These are phyloP conservation scores for Blastocystis sp. DNA, from an alignment of 352 stramenopile genomes.

Conservation along the genomic window DNA sequence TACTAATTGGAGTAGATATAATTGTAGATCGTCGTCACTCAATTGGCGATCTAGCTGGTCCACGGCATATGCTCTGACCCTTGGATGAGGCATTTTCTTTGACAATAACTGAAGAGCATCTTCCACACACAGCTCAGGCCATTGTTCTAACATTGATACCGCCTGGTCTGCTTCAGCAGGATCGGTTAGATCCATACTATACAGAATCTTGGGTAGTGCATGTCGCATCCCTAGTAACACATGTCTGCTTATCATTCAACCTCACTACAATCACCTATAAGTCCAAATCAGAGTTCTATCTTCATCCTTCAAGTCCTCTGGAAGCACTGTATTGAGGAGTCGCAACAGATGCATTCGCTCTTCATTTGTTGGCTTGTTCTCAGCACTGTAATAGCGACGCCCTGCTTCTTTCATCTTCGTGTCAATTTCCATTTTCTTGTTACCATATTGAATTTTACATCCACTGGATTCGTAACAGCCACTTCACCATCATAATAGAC, in stretches of 20 bases:
- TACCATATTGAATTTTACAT: conserved; percentile 39
- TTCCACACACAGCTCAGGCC: conserved; percentile 74
- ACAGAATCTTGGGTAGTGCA: conserved; percentile 80
- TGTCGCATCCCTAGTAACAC: conserved; percentile 75
- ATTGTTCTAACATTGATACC: conserved; percentile 78
- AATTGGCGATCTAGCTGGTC: conserved; percentile 77
- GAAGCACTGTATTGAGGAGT: conserved; percentile 5
- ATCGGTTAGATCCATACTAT: conserved; percentile 81
- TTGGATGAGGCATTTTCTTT: conserved; percentile 79
- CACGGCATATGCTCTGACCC: conserved; percentile 86
- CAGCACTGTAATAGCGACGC: conserved; percentile 9
- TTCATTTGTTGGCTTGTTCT: conserved; percentile 50
- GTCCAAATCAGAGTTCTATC: conserved; percentile 68
- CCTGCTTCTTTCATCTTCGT: background rate
- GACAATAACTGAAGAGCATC: conserved; percentile 83
- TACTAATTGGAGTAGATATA: conserved; percentile 96
- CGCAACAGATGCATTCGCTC: conserved; percentile 6
- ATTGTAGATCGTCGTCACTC: conserved; percentile 88
- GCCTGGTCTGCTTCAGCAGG: conserved; percentile 78
- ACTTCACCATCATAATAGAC: conserved; percentile 29
- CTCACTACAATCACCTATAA: conserved; percentile 2
- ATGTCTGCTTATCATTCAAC: background rate
- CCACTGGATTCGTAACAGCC: conserved; percentile 4
- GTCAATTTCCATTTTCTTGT: no score
- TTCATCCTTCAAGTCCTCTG: conserved; percentile 34